Evolutionary conservation across 805 yeast species (phyloP), one percentile per base, ranked within the genome.

Genomic region (Wickerhamomyces tratensis): DNA sequence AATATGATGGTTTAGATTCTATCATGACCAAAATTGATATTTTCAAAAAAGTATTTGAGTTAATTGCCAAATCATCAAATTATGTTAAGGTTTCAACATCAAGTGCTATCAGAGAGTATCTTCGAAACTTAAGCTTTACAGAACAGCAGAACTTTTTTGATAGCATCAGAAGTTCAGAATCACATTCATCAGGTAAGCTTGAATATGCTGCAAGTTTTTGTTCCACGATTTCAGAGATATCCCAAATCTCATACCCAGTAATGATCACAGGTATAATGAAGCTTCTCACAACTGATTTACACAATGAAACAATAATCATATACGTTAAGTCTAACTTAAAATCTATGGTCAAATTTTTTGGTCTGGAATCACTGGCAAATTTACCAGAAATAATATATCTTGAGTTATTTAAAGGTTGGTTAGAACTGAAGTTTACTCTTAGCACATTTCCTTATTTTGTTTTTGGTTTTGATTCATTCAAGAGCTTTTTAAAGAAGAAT

Each of bases 381-480:
- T 7, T 14, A 5, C 25, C 26, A 2, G 9, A 25, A 6, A 37
- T 36, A 5, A 20, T 36, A 13, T 9, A 34, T 2, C 15, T 53
- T 15, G 60, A 54, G 31, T n/a, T 56, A 1, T 40, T 49, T 5
- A 37, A 30, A 11, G 38, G 37, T 20, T 49, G 51, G 51, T 38
- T 26, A 14, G 36, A 40, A 4, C 5, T 10, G 6, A 10, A n/a
- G 14, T 38, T 15, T 13, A 33, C 33, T 8, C 51, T 47, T 29
- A 12, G 54, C 53, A 14, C 31, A 13, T 38, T 33, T 14, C 40
- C 36, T 1, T 46, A 46, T 42, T 45, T 43, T 1, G 42, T 71
- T 1, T 66, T 76, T 49, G 74, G 62, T 0, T 73, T 62, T 47
- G 15, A 42, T 2, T 50, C 51, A 9, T 43, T 44, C 4, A 36